Percentiles rank a stretch among this genome's conserved stretches.
These are phyloP conservation scores for Babjeviella inositovora DNA, from an alignment of 805 yeast species.

Conservation along the genomic window DNA sequence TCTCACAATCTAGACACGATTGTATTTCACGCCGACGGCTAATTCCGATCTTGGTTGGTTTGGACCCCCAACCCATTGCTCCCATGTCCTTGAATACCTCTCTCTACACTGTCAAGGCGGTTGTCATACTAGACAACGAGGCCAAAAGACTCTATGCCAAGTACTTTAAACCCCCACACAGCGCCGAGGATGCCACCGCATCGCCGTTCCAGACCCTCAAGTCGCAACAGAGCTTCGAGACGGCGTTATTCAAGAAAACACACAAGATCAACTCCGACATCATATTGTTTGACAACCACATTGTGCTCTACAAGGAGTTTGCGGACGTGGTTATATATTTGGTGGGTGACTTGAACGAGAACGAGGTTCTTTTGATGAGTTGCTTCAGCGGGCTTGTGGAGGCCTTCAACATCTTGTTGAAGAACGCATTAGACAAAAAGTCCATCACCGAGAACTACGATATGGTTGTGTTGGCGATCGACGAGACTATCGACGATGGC, in stretches of 20 bases:
- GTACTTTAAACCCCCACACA: slow-evolving; percentile 61
- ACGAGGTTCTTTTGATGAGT: slow-evolving; percentile 66
- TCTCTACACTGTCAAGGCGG: slow-evolving; percentile 70
- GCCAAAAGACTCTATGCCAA: slow-evolving; percentile 75
- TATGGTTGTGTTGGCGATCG: slow-evolving; percentile 71
- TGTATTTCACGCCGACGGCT: background rate
- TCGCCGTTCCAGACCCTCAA: slow-evolving; percentile 23
- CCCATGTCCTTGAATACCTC: slow-evolving; percentile 34
- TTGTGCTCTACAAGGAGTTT: slow-evolving; percentile 76
- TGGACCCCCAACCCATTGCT: slow-evolving; percentile 1
- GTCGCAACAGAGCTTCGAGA: slow-evolving; percentile 68
- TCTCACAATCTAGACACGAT: too few relatives aligned
- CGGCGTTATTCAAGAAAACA: slow-evolving; percentile 56
- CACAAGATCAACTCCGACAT: slow-evolving; percentile 70
- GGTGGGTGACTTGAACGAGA: slow-evolving; percentile 67
- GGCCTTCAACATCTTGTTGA: slow-evolving; percentile 63
- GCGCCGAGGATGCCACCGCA: slow-evolving; percentile 12
- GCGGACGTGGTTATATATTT: slow-evolving; percentile 62
- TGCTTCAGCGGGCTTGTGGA: slow-evolving; percentile 68
- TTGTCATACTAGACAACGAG: slow-evolving; percentile 64
- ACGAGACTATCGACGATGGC: slow-evolving; percentile 90
- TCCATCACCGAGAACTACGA: slow-evolving; percentile 75
- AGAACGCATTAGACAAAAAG: slow-evolving; percentile 58
- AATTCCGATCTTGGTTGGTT: slow-evolving; percentile 1
- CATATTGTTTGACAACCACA: slow-evolving; percentile 58